Conservation (phyloP, 441 rosid genomes). For the Theobroma grandiflorum region DNA sequence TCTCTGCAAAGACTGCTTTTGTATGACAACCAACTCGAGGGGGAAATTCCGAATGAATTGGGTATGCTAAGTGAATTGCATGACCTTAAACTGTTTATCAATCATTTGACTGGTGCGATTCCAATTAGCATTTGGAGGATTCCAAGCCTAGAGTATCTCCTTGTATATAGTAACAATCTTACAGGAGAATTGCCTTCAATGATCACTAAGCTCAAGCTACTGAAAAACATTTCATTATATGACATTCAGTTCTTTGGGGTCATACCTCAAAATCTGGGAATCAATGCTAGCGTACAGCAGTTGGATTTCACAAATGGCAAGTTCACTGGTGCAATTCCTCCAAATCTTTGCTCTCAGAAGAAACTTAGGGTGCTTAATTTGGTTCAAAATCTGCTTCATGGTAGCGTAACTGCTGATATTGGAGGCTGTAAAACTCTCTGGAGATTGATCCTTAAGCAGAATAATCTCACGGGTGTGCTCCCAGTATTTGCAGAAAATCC, state of each 20-base stretch:
- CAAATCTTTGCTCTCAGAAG: slow-evolving; percentile 68
- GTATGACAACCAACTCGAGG: slow-evolving; percentile 66
- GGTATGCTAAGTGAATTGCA: slow-evolving; percentile 52
- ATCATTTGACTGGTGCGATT: slow-evolving; percentile 67
- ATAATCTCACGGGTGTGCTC: slow-evolving; percentile 59
- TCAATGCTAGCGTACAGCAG: slow-evolving; percentile 65
- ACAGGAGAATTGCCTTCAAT: slow-evolving; percentile 70
- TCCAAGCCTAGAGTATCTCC: slow-evolving; percentile 52
- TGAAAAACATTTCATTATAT: slow-evolving; percentile 55
- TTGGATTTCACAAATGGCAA: slow-evolving; percentile 65
- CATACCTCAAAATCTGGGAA: slow-evolving; percentile 68
- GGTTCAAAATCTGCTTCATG: slow-evolving; percentile 69
- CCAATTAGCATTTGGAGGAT: slow-evolving; percentile 76
- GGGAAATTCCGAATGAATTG: slow-evolving; percentile 65
- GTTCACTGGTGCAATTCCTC: slow-evolving; percentile 71
- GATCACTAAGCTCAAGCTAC: slow-evolving; percentile 63
- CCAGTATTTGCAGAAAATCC: slow-evolving; percentile 57
- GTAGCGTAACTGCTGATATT: slow-evolving; percentile 62
- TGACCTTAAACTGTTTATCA: slow-evolving; percentile 62
- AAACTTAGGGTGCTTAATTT: slow-evolving; percentile 50
- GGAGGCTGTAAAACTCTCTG: slow-evolving; percentile 63
- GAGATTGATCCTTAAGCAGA: slow-evolving; percentile 63
- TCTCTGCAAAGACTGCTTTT: slow-evolving; percentile 50
- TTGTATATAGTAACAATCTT: slow-evolving; percentile 64
- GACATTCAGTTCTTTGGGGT: slow-evolving; percentile 63